Evolutionary conservation across 2,329 filamentous ascomycete species (phyloP), one percentile per base, ranked within the genome.

Genomic region (Colletotrichum lini): DNA sequence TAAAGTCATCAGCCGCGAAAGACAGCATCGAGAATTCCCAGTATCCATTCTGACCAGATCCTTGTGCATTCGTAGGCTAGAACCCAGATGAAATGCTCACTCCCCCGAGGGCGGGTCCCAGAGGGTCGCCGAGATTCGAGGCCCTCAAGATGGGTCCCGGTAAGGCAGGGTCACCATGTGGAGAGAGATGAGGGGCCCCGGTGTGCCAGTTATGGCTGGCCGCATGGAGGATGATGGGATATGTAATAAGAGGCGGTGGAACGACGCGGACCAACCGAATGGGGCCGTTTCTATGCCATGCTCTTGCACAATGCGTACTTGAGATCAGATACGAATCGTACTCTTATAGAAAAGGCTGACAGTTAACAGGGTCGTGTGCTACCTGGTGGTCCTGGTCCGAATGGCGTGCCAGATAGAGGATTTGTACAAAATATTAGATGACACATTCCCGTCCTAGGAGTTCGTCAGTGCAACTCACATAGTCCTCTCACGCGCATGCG

Each of bases 161-260:
- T 42, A 68, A 65, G 59, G 49, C 45, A 71, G 68, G 68, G 53
- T 63, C 45, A 40, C 45, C 45, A 68, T 71, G 65, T 59, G 68
- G 64, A 67, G 68, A 71, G 64, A 26, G 38, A 58, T 40, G 58
- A 45, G 52, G 35, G 53, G 47, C 47, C 16, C 42, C n/a, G 12
- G 35, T 26, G 40, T 44, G 64, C 44, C 56, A 30, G 21, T 62
- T 26, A n/a, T 42, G 44, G 40, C 40, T 57, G 23, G 44, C 64
- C 47, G 50, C 57, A 62, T 57, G 57, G 44, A 50, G 49, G 45
- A 30, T 26, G 68, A 49, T 49, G 52, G 26, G 38, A 21, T 57
- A 26, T 21, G 50, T 5, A 53, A 40, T 15, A 13, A 35, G 15
- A 61, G 26, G 21, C 16, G 40, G 49, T 44, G 49, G 35, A 13